phyloP scores from a whole-genome alignment of 2,329 filamentous ascomycete species.

The Microsporum audouinii region DNA sequence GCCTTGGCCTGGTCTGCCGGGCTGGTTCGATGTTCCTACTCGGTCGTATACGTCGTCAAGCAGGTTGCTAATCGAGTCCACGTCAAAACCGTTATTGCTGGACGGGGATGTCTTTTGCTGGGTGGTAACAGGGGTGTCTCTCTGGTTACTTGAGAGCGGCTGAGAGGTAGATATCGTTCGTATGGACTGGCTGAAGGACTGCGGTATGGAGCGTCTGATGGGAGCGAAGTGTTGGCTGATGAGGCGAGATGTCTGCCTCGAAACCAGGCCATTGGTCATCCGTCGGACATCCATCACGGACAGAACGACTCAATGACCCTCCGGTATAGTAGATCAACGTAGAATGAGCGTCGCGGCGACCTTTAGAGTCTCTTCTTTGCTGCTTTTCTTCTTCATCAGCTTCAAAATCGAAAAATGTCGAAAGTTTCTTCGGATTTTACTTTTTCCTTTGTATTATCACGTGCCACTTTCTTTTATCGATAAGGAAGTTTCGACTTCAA shows the following conservation, averaged over 20 bases:
- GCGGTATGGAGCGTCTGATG: neutral
- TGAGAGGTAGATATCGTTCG: neutral
- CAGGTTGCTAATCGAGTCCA: neutral
- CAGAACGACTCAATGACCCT: neutral
- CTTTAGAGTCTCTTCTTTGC: neutral
- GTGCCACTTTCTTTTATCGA: neutral
- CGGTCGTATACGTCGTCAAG: neutral
- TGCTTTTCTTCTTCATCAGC: neutral
- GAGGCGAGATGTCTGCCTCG: neutral
- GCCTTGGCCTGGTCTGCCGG: neutral
- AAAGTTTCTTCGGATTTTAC: neutral
- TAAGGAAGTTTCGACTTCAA: neutral
- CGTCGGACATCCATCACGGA: constrained; percentile 12
- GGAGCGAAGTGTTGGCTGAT: neutral
- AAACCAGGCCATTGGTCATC: constrained; percentile 10
- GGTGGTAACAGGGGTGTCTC: neutral
- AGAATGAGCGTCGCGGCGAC: neutral
- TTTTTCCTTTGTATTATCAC: neutral
- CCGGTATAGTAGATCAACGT: neutral
- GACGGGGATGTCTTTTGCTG: neutral
- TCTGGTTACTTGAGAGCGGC: neutral
- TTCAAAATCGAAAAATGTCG: neutral
- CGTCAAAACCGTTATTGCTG: neutral
- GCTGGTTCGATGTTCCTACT: neutral
- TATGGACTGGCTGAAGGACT: neutral